phyloP scores from a whole-genome alignment of 305 asterid genomes.

The Striga hermonthica region DNA sequence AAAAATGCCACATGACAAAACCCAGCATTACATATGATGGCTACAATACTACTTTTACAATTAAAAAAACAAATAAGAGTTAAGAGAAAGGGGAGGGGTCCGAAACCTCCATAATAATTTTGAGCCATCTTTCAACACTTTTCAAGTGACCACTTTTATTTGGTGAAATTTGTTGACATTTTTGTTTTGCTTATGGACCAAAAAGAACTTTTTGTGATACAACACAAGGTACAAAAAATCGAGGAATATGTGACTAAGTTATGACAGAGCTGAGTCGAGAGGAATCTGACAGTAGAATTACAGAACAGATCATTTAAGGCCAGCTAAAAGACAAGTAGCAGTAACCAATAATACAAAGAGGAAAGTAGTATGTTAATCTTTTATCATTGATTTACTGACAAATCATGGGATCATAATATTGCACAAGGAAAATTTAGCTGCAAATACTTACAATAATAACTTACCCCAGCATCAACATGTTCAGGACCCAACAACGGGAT shows the following conservation, averaged over 20 bases:
- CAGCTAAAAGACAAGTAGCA: constrained; percentile 26
- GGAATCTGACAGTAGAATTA: no score
- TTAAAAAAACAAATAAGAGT: constrained; percentile 15
- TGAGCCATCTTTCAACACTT: constrained; percentile 22
- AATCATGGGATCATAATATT: constrained; percentile 3
- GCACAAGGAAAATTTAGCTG: not conserved
- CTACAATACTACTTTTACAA: constrained; percentile 12
- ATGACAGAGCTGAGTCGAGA: no score
- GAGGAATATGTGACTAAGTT: no score
- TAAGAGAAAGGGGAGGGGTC: not conserved
- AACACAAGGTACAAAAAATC: constrained; percentile 23
- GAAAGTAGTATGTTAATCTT: not conserved
- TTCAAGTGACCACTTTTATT: constrained; percentile 1
- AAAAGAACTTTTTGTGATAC: no score
- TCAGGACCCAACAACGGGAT: constrained; percentile 67
- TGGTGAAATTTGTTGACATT: constrained; percentile 19
- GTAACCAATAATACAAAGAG: constrained; percentile 23
- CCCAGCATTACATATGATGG: constrained; percentile 19
- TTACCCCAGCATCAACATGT: constrained; percentile 93
- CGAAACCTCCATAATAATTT: constrained; percentile 2
- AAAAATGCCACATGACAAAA: constrained; percentile 28
- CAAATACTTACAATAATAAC: constrained; percentile 23
- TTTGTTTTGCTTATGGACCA: not conserved
- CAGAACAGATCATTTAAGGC: no score
- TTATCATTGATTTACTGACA: constrained; percentile 12